Evolutionary conservation across 257 asterid species (phyloP), one percentile per base, ranked within the genome.

Genomic region (Petunia secreta): DNA sequence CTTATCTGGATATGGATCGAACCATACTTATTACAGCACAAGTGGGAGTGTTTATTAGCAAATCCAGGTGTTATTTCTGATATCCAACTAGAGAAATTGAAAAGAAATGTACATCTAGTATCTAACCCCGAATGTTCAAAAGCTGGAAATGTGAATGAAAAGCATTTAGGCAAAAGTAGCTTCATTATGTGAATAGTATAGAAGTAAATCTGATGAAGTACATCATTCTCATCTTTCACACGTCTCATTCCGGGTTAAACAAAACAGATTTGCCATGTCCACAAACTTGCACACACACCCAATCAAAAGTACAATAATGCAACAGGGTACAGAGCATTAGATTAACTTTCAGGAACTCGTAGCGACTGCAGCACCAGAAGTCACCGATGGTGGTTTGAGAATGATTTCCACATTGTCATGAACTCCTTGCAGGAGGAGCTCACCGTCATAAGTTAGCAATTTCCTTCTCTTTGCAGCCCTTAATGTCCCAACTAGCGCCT

Each of bases 401-500:
- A 60, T 68, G 79, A 96, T 96, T 83, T 92, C 93, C 5, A 96
- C 98, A 69, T 96, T 94, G 73, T 94, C 98, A 63, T 96, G 98
- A 77, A 96, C 99, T 34, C 99, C 98, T 87, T 96, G 99, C 82
- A 96, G 82, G 76, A 96, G 91, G 46, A 96, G 85, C 83, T 96
- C 99, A 36, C 99, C 98, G 37, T 96, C 98, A 44, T 96, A 96
- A 1, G 98, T 85, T 41, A 96, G 41, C 16, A 94, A 6, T 79
- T 94, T 94, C 75, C 98, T 93, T 82, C 78, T 96, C 90, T 96
- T 96, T 1, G 97, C 99, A 44, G 99, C 99, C 38, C 98, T 97
- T 69, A 96, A 37, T 43, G 99, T 96, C 79, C 99, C 99, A 64
- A 96, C 98, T 34, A 96, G 91, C 71, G 98, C 98, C 88, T 96